Evolutionary conservation across 176 grass and related monocot genomes (phyloP).

Genomic region (Phoenix roebelenii): DNA sequence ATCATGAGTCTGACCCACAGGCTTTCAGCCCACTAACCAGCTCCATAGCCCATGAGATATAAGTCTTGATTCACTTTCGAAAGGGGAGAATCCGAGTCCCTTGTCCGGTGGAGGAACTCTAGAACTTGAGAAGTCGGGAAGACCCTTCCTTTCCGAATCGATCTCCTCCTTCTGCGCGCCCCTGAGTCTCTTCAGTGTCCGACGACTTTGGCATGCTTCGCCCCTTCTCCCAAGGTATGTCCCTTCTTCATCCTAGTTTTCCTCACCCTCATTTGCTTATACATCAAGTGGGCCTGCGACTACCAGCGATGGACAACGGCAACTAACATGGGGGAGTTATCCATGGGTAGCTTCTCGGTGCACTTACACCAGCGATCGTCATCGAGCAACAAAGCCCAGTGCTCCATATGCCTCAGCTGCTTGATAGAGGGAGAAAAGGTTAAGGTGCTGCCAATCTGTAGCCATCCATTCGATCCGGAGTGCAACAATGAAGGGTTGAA

Average conservation of each 20-base stretch:
- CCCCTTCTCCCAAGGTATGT: too few species aligned
- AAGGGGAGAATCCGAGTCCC: too few species aligned
- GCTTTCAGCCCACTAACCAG: too few species aligned
- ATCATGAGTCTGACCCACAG: too few species aligned
- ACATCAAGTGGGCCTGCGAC: slow-evolving; percentile 6
- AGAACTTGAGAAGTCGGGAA: too few species aligned
- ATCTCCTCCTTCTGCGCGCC: too few species aligned
- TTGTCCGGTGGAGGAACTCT: too few species aligned
- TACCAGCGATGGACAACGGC: not conserved
- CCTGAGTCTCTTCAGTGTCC: too few species aligned
- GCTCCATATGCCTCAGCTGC: slow-evolving; percentile 66
- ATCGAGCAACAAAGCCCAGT: slow-evolving; percentile 24
- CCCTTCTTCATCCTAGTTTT: not conserved
- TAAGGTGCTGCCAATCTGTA: slow-evolving; percentile 53
- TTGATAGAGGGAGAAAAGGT: slow-evolving; percentile 63
- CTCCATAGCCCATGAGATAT: too few species aligned
- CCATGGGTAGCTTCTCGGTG: slow-evolving; percentile 34
- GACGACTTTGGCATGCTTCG: too few species aligned
- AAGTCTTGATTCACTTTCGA: too few species aligned
- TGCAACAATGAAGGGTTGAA: slow-evolving; percentile 76
- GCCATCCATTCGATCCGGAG: slow-evolving; percentile 69
- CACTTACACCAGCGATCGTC: slow-evolving; percentile 18
- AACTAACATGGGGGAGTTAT: not conserved
- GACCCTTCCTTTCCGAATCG: too few species aligned
- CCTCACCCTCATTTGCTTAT: not conserved